Base-by-base conservation (phyloP, 331 rosid species). In the Malus hybrid region DNA sequence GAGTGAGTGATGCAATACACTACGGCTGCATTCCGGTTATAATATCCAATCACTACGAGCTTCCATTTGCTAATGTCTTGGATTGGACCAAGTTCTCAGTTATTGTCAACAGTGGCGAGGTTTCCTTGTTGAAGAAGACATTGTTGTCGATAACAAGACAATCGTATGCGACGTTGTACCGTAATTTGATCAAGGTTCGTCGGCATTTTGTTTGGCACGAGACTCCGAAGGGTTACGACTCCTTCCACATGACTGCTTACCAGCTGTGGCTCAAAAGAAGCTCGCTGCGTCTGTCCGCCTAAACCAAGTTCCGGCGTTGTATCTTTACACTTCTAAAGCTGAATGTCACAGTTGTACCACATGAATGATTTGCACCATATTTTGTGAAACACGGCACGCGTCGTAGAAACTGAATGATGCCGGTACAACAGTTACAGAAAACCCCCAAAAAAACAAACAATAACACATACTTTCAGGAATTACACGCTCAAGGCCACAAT, bases 201-300 rank as follows among this genome's bases (percentile, higher is more conserved):
- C 33, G 67, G 65, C 84, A 80, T 71, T 80, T 80, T 55, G 72
- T 65, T 29, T 80, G 84, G 84, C 70, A 71, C 50, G 28, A 71
- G 44, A 70, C 54, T 10, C 84, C 84, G 3, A 65, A 44, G 19
- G 84, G 80, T 6, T 80, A 70, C 24, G 84, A 80, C 31, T 39
- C 84, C 13, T 80, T 80, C 70, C 69, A 76, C 57, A 80, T 80
- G 84, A 76, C 84, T 64, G 84, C 80, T 11, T 80, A 80, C 46
- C 84, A 80, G 65, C 44, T 76, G 70, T 81, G 84, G 84, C 74
- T 81, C 73, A 71, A 71, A 71, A 44, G 78, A 33, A 42, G 76
- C 50, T 42, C 64, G 3, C 61, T 52, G 69, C 76, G 70, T 10
- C 71, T 56, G 14, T 34, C 71, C 11, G 57, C 27, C 59, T 74